Percentiles rank a stretch among this genome's conserved stretches.
These are phyloP conservation scores for Microbotryum scabiosae DNA, from an alignment of 1,284 basidiomycete species.

Conservation along the genomic window DNA sequence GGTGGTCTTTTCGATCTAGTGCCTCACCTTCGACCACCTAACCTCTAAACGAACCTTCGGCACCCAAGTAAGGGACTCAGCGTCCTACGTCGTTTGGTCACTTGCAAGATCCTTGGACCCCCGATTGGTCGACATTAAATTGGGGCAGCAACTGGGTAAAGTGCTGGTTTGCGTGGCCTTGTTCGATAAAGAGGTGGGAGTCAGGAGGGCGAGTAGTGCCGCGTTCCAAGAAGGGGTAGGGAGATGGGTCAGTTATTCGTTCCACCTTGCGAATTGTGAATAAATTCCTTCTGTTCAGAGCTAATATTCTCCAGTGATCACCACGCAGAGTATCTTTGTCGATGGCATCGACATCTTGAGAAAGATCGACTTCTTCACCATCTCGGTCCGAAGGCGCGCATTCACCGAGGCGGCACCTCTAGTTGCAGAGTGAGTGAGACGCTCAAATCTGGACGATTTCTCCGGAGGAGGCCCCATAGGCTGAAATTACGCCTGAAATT, in stretches of 20 bases:
- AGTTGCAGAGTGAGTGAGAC: conserved; percentile 62
- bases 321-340: conserved; percentile 65
- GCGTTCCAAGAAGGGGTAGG: conserved; percentile 97
- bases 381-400: conserved; percentile 73
- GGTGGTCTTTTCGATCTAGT: conserved; percentile 46
- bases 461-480: too few species aligned
- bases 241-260: conserved; percentile 57
- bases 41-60: conserved; percentile 89
- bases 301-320: conserved; percentile 6
- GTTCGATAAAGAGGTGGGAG: conserved; percentile 88
- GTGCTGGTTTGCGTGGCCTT: conserved; percentile 67
- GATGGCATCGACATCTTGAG: conserved; percentile 88
- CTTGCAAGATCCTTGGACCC: conserved; percentile 65
- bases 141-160: conserved; percentile 59
- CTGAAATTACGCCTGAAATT: too few species aligned
- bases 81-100: conserved; percentile 92
- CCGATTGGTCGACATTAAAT: conserved; percentile 52
- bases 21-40: conserved; percentile 82
- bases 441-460: background rate
- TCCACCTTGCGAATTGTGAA: background rate
- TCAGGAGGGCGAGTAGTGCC: conserved; percentile 92
- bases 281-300: background rate
- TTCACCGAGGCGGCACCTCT: conserved; percentile 75
- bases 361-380: conserved; percentile 89
- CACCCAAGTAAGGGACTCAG: conserved; percentile 86